These are phyloP conservation scores for Eragrostis tef DNA, from an alignment of 202 grass and related monocot species.

Conservation along the genomic window DNA sequence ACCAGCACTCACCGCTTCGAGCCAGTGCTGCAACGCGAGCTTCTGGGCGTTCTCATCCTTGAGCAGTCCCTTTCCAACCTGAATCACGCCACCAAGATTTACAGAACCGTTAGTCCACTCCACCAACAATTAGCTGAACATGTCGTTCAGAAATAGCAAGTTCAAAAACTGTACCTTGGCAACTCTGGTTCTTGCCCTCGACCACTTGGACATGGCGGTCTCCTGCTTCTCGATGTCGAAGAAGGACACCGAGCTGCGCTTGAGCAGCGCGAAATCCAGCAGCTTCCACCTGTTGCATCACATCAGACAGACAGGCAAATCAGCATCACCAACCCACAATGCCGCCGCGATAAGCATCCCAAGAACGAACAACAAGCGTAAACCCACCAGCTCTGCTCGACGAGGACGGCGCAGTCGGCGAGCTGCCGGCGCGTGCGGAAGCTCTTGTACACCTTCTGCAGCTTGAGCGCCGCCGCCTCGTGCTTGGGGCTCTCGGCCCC, in stretches of 20 bases:
- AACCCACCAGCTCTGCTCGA: constrained; percentile 84
- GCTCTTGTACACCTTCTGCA: constrained; percentile 99
- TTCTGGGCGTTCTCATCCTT: constrained; percentile 96
- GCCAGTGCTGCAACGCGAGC: constrained; percentile 93
- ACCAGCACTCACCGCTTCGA: constrained; percentile 69
- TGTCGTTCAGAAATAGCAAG: not conserved
- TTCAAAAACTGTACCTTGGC: constrained; percentile 62
- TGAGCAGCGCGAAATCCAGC: constrained; percentile 87
- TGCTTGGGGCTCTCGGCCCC: constrained; percentile 68
- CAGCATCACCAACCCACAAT: constrained; percentile 2
- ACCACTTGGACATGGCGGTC: constrained; percentile 88
- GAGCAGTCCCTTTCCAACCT: constrained; percentile 94
- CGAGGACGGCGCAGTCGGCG: constrained; percentile 85
- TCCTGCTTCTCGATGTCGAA: constrained; percentile 92
- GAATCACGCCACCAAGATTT: constrained; percentile 23
- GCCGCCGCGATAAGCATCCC: not conserved
- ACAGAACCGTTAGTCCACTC: not conserved
- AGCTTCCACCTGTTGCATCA: constrained; percentile 72
- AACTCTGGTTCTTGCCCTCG: constrained; percentile 75
- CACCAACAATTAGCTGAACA: not conserved
- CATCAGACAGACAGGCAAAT: not conserved
- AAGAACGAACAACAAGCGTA: not conserved
- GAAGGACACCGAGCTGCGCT: constrained; percentile 90
- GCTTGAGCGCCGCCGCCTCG: constrained; percentile 70
- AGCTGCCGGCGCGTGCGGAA: constrained; percentile 91